Conservation (phyloP, 371 early-diverging fungal genomes). For the Rozella allomycis region DNA sequence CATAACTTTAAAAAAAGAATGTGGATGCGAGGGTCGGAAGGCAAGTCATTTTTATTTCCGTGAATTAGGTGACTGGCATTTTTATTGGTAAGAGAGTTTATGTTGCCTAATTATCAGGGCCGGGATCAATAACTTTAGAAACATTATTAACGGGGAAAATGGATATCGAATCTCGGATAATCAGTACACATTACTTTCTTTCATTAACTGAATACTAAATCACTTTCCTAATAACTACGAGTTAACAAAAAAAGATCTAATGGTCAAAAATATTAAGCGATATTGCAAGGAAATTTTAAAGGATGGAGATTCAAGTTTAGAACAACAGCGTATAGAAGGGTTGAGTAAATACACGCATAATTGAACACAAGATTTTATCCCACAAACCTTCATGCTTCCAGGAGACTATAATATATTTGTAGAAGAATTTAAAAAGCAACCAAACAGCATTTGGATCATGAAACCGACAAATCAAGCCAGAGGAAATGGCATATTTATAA, state of each 20-base stretch:
- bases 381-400: conserved; percentile 18
- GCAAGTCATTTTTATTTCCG: conserved; percentile 1
- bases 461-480: conserved; percentile 27
- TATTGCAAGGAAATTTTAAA: conserved; percentile 19
- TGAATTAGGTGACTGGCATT: conserved; percentile 24
- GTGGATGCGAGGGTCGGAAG: conserved; percentile 19
- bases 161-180: conserved; percentile 12
- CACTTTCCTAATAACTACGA: conserved; percentile 28
- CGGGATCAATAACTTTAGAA: conserved; percentile 16
- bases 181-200: conserved; percentile 9
- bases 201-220: conserved; percentile 15
- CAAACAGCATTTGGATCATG: conserved; percentile 23
- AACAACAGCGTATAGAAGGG: neutral
- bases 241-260: conserved; percentile 22
- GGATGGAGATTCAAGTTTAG: conserved; percentile 1
- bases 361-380: conserved; percentile 18
- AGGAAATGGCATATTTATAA: conserved; percentile 27
- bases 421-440: conserved; percentile 20
- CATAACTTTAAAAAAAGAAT: conserved; percentile 23
- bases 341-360: neutral
- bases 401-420: conserved; percentile 26
- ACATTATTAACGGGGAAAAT: conserved; percentile 10
- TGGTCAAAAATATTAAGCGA: conserved; percentile 25
- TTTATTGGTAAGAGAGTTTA: conserved; percentile 14
- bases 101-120: neutral